A percentile compares a stretch with the other conserved stretches of the same genome.
Conservation (phyloP, 495 filamentous ascomycete species). For the Cercophora newfieldiana region DNA sequence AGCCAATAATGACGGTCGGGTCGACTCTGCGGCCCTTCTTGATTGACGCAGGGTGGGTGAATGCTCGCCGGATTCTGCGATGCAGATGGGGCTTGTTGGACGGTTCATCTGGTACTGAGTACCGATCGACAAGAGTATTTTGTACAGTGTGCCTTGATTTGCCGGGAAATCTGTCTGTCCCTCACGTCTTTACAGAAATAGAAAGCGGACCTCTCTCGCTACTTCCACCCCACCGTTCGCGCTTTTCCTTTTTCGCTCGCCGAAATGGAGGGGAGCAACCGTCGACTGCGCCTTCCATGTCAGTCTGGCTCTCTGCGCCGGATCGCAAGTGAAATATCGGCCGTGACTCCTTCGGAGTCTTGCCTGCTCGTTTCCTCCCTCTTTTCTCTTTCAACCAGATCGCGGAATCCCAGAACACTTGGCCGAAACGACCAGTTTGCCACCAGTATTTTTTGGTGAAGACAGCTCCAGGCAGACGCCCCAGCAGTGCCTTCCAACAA, state of each 20-base stretch:
- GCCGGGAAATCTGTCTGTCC: not conserved
- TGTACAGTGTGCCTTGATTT: slow-evolving; percentile 18
- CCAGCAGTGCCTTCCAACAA: slow-evolving; percentile 3
- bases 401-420: slow-evolving; percentile 7
- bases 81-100: slow-evolving; percentile 21
- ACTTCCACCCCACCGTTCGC: slow-evolving; percentile 4
- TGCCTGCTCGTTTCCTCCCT: slow-evolving; percentile 28
- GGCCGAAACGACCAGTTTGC: not conserved
- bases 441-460: slow-evolving; percentile 5
- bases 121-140: slow-evolving; percentile 18
- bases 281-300: slow-evolving; percentile 33
- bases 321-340: slow-evolving; percentile 51
- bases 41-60: slow-evolving; percentile 17
- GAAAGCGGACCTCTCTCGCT: slow-evolving; percentile 7
- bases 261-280: slow-evolving; percentile 27
- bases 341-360: slow-evolving; percentile 48
- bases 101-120: slow-evolving; percentile 21
- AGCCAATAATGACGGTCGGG: slow-evolving; percentile 11
- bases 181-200: slow-evolving; percentile 16
- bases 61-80: slow-evolving; percentile 38
- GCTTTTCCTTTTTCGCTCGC: slow-evolving; percentile 37
- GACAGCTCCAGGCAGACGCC: not conserved
- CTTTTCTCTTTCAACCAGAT: slow-evolving; percentile 28
- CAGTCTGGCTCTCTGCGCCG: not conserved
- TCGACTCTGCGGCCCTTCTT: slow-evolving; percentile 6